Percentiles rank a stretch among this genome's conserved stretches.
Evolutionary conservation across 371 early-diverging fungal species (phyloP).

Genomic region (Choanephora cucurbitarum): DNA sequence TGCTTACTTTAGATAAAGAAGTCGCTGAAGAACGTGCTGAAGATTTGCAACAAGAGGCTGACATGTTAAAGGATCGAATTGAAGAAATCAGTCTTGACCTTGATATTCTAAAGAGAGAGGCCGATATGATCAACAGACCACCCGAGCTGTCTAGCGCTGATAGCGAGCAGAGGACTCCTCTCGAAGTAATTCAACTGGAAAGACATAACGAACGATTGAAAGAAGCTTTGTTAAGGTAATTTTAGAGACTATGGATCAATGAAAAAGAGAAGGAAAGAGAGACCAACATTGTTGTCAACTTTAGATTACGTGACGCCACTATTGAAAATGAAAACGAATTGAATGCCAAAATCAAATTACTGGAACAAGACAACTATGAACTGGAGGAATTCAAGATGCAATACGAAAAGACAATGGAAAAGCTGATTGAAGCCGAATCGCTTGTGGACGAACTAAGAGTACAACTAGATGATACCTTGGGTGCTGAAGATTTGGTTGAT

Average conservation of each 20-base stretch:
- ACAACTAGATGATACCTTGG: slow-evolving; percentile 80
- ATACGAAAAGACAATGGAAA: slow-evolving; percentile 57
- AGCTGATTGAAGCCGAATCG: slow-evolving; percentile 60
- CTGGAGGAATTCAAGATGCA: slow-evolving; percentile 60
- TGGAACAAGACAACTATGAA: slow-evolving; percentile 71
- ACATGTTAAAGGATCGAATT: slow-evolving; percentile 72
- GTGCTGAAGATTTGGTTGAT: slow-evolving; percentile 82
- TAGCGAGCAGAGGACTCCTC: slow-evolving; percentile 46
- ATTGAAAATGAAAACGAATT: slow-evolving; percentile 74
- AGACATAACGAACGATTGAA: slow-evolving; percentile 86
- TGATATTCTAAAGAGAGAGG: slow-evolving; percentile 69
- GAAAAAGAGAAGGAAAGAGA: not conserved
- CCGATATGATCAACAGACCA: slow-evolving; percentile 46
- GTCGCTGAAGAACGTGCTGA: slow-evolving; percentile 90
- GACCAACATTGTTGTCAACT: not conserved
- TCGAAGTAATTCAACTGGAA: slow-evolving; percentile 72
- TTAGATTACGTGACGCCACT: slow-evolving; percentile 79
- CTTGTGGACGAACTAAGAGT: slow-evolving; percentile 83
- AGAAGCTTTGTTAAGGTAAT: slow-evolving; percentile 79
- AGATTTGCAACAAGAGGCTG: slow-evolving; percentile 71
- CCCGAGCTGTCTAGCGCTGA: slow-evolving; percentile 24
- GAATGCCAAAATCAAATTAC: slow-evolving; percentile 58
- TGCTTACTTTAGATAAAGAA: slow-evolving; percentile 88
- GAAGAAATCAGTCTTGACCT: slow-evolving; percentile 78
- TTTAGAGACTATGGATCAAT: too few species aligned